phyloP scores from a whole-genome alignment of 257 asterid genomes.

The Ophiorrhiza pumila region DNA sequence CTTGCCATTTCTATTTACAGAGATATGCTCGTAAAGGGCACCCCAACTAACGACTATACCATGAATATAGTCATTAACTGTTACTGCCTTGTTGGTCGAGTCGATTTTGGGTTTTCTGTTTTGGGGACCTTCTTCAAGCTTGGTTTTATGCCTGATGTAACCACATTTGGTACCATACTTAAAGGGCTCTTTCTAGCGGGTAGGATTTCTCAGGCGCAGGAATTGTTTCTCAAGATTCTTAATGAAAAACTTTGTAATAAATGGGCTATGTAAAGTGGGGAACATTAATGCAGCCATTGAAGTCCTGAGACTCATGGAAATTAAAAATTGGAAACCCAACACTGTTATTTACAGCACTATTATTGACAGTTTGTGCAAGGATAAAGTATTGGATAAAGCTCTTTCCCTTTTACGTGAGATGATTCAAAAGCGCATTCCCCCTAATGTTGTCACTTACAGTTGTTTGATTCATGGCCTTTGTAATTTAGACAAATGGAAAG shows the following conservation, averaged over 20 bases:
- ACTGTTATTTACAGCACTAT: slow-evolving; percentile 9
- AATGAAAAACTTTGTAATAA: slow-evolving; percentile 22
- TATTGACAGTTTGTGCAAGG: slow-evolving; percentile 22
- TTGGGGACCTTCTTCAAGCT: slow-evolving; percentile 12
- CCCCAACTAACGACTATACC: no score
- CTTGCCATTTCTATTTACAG: background rate
- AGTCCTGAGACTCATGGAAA: no score
- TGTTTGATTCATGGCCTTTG: slow-evolving; percentile 28
- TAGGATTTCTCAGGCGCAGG: slow-evolving; percentile 21
- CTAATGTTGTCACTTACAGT: slow-evolving; percentile 13
- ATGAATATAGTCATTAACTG: no score
- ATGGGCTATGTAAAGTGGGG: no score
- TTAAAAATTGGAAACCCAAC: slow-evolving; percentile 23
- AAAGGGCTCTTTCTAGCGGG: slow-evolving; percentile 27
- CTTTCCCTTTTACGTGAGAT: slow-evolving; percentile 24
- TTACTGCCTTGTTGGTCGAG: no score
- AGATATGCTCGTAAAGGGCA: no score
- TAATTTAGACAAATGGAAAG: no score
- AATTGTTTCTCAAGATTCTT: slow-evolving; percentile 26
- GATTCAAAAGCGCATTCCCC: slow-evolving; percentile 12
- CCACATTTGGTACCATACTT: no score
- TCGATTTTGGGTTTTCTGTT: no score
- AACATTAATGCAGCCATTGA: no score
- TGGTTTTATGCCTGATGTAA: no score
- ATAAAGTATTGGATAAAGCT: no score